Percentiles rank a stretch among this genome's conserved stretches.
Conservation (phyloP, 345 rosid species). For the Excoecaria agallocha region DNA sequence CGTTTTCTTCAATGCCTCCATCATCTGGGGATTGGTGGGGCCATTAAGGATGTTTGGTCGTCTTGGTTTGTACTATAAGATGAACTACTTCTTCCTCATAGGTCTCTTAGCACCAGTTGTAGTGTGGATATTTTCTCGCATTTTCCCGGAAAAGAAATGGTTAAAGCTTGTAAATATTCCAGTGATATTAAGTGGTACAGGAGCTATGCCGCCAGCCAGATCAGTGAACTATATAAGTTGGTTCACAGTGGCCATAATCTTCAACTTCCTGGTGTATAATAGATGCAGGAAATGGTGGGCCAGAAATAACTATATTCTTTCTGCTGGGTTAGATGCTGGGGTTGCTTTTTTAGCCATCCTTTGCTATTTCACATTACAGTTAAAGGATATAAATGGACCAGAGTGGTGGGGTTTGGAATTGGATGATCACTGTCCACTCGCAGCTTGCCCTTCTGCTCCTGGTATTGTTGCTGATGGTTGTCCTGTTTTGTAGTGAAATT, state of each 20-base stretch:
- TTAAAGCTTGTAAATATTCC: slow-evolving; percentile 42
- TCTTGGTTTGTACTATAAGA: slow-evolving; percentile 38
- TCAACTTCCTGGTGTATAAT: slow-evolving; percentile 21
- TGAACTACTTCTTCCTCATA: slow-evolving; percentile 57
- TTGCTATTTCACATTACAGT: slow-evolving; percentile 36
- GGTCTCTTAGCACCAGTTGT: slow-evolving; percentile 46
- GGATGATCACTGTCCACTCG: slow-evolving; percentile 47
- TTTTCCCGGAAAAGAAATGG: slow-evolving; percentile 42
- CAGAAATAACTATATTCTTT: slow-evolving; percentile 42
- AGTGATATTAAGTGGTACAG: slow-evolving; percentile 32
- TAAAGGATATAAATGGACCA: slow-evolving; percentile 32
- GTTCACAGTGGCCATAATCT: slow-evolving; percentile 16
- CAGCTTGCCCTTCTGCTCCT: slow-evolving; percentile 44
- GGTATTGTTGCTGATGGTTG: slow-evolving; percentile 40
- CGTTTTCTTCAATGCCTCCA: slow-evolving; percentile 51
- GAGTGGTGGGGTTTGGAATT: slow-evolving; percentile 54
- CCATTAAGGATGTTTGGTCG: slow-evolving; percentile 47
- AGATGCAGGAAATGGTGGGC: slow-evolving; percentile 55
- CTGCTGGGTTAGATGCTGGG: slow-evolving; percentile 56
- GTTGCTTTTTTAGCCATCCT: slow-evolving; percentile 50
- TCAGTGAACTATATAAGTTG: slow-evolving; percentile 21
- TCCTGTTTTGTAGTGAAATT: slow-evolving; percentile 26
- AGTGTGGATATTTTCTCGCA: slow-evolving; percentile 39
- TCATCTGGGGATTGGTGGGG: slow-evolving; percentile 62
- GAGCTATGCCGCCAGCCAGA: slow-evolving; percentile 15